These are phyloP conservation scores for Calonectria montana DNA, from an alignment of 2,329 filamentous ascomycete species.

Conservation along the genomic window DNA sequence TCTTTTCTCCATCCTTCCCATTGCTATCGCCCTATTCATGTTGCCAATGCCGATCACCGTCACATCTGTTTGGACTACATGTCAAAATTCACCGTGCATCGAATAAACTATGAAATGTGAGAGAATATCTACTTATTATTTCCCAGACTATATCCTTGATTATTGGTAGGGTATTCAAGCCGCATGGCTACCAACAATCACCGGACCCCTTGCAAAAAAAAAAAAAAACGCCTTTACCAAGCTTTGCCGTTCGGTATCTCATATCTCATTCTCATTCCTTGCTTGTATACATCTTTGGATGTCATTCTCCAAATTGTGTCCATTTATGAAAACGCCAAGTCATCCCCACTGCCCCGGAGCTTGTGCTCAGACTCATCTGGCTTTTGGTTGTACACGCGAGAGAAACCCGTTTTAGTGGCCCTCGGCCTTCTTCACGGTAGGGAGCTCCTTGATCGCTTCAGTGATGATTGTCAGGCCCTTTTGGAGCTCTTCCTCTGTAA, in stretches of 20 bases:
- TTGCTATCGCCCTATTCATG: neutral
- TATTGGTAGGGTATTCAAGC: conserved; percentile 33
- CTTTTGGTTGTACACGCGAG: conserved; percentile 8
- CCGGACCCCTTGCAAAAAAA: conserved; percentile 28
- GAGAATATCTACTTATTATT: conserved; percentile 17
- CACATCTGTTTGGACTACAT: neutral
- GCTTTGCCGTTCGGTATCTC: conserved; percentile 26
- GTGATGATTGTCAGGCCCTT: conserved; percentile 83
- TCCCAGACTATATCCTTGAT: conserved; percentile 14
- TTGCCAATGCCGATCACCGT: neutral
- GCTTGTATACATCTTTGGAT: conserved; percentile 20
- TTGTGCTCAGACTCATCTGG: conserved; percentile 34
- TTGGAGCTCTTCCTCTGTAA: conserved; percentile 87
- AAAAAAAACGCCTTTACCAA: conserved; percentile 39
- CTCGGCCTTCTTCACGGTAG: conserved; percentile 59
- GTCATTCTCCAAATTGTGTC: conserved; percentile 21
- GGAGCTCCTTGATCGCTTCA: conserved; percentile 84
- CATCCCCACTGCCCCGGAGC: conserved; percentile 32
- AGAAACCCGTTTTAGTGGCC: conserved; percentile 46
- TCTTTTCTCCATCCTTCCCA: neutral
- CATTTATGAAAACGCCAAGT: conserved; percentile 29
- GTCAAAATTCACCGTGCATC: neutral
- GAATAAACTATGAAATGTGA: neutral
- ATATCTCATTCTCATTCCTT: conserved; percentile 34
- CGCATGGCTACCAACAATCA: conserved; percentile 30